phyloP scores from a whole-genome alignment of 306 rosid genomes.

The Pyrus betulifolia region DNA sequence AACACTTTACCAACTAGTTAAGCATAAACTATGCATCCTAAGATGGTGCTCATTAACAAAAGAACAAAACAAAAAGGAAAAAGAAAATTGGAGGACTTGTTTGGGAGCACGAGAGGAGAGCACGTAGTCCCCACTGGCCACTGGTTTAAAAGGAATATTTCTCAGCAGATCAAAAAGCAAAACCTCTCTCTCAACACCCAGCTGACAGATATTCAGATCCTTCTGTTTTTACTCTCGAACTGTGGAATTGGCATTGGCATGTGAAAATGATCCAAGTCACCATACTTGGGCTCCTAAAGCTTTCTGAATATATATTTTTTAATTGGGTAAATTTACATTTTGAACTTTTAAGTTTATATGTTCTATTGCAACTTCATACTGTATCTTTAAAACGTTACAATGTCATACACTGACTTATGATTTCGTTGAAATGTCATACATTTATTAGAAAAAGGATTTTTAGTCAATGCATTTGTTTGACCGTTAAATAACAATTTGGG shows the following conservation, averaged over 20 bases:
- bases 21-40: not conserved
- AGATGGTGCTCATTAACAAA: not conserved
- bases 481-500: no score
- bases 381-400: no score
- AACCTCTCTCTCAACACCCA: not conserved
- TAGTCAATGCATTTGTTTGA: no score
- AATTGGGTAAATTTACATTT: no score
- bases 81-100: not conserved
- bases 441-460: no score
- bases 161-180: not conserved
- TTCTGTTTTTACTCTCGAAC: not conserved
- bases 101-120: constrained; percentile 1
- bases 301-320: constrained; percentile 3
- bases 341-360: no score
- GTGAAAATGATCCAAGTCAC: constrained; percentile 8
- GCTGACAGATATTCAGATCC: not conserved
- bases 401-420: no score
- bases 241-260: not conserved
- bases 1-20: not conserved
- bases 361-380: no score
- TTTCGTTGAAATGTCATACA: no score
- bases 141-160: not conserved
- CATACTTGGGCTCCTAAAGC: not conserved
- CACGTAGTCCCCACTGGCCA: constrained; percentile 11
- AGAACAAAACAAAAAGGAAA: not conserved